These are phyloP conservation scores for Cordyceps cateniannulata DNA, from an alignment of 2,329 filamentous ascomycete species.

Conservation along the genomic window DNA sequence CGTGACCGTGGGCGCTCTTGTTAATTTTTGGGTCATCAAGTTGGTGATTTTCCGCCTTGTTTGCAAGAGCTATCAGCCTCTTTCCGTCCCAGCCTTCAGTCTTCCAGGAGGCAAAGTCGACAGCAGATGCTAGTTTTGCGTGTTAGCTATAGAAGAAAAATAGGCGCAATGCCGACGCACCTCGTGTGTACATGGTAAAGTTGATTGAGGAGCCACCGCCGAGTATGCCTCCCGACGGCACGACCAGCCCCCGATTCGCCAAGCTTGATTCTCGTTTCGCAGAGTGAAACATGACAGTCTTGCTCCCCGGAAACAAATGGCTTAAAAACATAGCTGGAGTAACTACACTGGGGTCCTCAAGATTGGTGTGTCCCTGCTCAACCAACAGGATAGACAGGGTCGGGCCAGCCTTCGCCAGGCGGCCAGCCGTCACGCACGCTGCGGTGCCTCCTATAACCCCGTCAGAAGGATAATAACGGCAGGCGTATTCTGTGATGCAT, in stretches of 20 bases:
- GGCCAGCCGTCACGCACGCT: constrained; percentile 22
- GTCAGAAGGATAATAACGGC: not conserved
- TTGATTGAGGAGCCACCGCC: constrained; percentile 30
- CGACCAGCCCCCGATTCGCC: constrained; percentile 18
- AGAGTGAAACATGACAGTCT: constrained; percentile 20
- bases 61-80: constrained; percentile 43
- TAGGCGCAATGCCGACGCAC: not conserved
- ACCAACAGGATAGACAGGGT: constrained; percentile 22
- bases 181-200: constrained; percentile 25
- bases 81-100: constrained; percentile 43
- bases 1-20: constrained; percentile 34
- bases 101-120: constrained; percentile 46
- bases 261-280: constrained; percentile 19
- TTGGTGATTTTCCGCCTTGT: constrained; percentile 46
- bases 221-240: constrained; percentile 22
- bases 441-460: constrained; percentile 18
- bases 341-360: constrained; percentile 20
- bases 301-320: constrained; percentile 18
- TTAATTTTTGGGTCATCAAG: constrained; percentile 27
- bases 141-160: not conserved
- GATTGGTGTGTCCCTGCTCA: constrained; percentile 23
- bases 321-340: constrained; percentile 18
- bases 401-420: constrained; percentile 22
- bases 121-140: not conserved
- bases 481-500: not conserved